These are phyloP conservation scores for Trichaptum fuscoviolaceum DNA, from an alignment of 768 basidiomycete genomes.

Conservation along the genomic window DNA sequence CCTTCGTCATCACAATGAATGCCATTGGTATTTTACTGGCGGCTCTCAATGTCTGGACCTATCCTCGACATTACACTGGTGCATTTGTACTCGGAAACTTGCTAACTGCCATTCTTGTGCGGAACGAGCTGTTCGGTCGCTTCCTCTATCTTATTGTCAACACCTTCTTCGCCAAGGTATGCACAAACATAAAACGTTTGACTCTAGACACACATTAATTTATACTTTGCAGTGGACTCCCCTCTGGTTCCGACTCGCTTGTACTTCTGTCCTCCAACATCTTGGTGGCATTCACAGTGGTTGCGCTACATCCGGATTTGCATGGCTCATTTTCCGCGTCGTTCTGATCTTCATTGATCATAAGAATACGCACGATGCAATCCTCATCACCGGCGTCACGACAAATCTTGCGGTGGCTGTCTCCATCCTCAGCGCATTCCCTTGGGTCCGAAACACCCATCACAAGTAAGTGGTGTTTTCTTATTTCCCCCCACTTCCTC, in stretches of 20 bases:
- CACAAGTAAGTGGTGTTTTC: constrained; percentile 30
- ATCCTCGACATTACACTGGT: constrained; percentile 31
- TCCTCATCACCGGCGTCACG: constrained; percentile 33
- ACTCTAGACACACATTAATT: not conserved
- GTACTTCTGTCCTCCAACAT: constrained; percentile 30
- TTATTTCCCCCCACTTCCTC: not conserved
- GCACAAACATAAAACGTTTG: not conserved
- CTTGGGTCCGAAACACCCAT: constrained; percentile 39
- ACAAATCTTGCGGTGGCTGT: constrained; percentile 34
- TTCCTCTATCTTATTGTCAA: constrained; percentile 31
- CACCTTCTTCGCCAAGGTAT: constrained; percentile 32
- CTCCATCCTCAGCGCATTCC: constrained; percentile 34
- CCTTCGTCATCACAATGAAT: constrained; percentile 28
- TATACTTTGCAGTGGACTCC: constrained; percentile 30
- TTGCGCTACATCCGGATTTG: constrained; percentile 33
- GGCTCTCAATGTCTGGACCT: constrained; percentile 26
- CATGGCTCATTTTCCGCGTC: constrained; percentile 33
- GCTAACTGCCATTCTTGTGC: constrained; percentile 34
- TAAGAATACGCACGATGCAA: constrained; percentile 28
- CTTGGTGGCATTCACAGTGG: constrained; percentile 41
- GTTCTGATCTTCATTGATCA: constrained; percentile 32
- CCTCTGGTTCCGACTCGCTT: constrained; percentile 33
- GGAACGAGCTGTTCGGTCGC: constrained; percentile 38
- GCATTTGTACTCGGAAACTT: constrained; percentile 38
- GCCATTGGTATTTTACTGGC: constrained; percentile 27